Conservation (phyloP, 192 early-diverging fungal species). For the Phycomyces nitens region DNA sequence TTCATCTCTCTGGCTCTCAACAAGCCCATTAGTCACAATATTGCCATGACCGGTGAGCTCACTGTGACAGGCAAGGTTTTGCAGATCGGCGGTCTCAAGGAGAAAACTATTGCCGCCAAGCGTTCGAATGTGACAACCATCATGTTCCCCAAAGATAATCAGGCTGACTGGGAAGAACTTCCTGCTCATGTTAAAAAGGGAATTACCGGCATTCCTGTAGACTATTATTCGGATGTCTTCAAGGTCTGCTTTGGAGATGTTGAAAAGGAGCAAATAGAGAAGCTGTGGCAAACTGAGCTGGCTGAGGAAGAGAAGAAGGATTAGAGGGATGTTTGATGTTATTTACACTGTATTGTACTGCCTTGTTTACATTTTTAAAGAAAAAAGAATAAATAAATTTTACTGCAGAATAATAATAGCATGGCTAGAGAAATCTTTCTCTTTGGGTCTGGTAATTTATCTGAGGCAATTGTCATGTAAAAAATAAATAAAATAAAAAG, state of each 20-base stretch:
- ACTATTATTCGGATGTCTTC: conserved; percentile 76
- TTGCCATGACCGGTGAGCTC: conserved; percentile 98
- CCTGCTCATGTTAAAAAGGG: conserved; percentile 91
- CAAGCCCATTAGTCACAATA: conserved; percentile 67
- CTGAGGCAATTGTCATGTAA: too few species aligned
- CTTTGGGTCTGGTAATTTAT: too few species aligned
- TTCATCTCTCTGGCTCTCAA: conserved; percentile 89
- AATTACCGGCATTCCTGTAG: conserved; percentile 76
- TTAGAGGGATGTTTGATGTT: too few species aligned
- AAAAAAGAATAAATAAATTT: too few species aligned
- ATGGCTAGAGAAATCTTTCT: too few species aligned
- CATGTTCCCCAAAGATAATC: conserved; percentile 87
- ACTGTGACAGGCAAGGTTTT: conserved; percentile 96
- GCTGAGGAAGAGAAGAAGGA: conserved; percentile 23
- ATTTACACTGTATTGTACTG: too few species aligned
- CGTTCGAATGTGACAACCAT: conserved; percentile 84
- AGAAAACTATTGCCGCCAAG: conserved; percentile 98
- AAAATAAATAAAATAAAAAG: too few species aligned
- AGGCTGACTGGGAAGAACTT: conserved; percentile 94
- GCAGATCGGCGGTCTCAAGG: conserved; percentile 96
- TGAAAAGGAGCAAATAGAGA: conserved; percentile 27
- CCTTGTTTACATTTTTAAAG: too few species aligned
- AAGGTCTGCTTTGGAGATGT: conserved; percentile 47
- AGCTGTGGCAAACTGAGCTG: conserved; percentile 28
- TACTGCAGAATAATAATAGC: too few species aligned